Evolutionary conservation across 2,329 filamentous ascomycete species (phyloP).

Genomic region (Penicillium sp.): DNA sequence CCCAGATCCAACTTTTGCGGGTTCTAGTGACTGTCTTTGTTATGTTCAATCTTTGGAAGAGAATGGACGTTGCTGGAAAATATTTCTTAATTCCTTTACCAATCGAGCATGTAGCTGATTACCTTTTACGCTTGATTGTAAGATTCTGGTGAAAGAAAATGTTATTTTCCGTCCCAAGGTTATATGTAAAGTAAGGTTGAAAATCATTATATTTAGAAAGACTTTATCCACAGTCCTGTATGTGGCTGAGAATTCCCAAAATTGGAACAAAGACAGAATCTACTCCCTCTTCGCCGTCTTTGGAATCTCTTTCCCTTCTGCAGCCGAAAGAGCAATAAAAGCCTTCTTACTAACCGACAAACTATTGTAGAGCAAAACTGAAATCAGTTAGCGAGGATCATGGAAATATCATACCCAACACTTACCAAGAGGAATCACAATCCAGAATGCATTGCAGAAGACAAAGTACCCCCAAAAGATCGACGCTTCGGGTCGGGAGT

Average conservation of each 20-base stretch:
- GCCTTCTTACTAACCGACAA: not conserved
- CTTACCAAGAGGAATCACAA: constrained; percentile 48
- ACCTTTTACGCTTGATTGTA: not conserved
- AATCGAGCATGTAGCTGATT: not conserved
- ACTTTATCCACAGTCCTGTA: not conserved
- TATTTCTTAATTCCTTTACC: not conserved
- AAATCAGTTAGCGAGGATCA: not conserved
- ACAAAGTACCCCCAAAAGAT: constrained; percentile 62
- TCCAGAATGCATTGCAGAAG: constrained; percentile 60
- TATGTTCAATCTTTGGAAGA: not conserved
- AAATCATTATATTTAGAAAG: no score
- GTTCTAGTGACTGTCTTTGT: not conserved
- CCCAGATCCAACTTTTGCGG: not conserved
- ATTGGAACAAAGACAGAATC: not conserved
- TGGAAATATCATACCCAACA: no score
- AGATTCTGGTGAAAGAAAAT: not conserved
- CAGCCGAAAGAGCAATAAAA: not conserved
- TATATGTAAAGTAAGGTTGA: not conserved
- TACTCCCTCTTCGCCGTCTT: not conserved
- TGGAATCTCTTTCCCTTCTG: not conserved
- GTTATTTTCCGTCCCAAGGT: not conserved
- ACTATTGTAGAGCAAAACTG: not conserved
- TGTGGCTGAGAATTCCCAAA: not conserved
- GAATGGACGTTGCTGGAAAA: not conserved
- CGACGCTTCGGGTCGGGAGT: constrained; percentile 56